Evolutionary conservation across 2,329 filamentous ascomycete genomes (phyloP), one percentile per base, ranked within the genome.

Genomic region (Cytospora piceae): DNA sequence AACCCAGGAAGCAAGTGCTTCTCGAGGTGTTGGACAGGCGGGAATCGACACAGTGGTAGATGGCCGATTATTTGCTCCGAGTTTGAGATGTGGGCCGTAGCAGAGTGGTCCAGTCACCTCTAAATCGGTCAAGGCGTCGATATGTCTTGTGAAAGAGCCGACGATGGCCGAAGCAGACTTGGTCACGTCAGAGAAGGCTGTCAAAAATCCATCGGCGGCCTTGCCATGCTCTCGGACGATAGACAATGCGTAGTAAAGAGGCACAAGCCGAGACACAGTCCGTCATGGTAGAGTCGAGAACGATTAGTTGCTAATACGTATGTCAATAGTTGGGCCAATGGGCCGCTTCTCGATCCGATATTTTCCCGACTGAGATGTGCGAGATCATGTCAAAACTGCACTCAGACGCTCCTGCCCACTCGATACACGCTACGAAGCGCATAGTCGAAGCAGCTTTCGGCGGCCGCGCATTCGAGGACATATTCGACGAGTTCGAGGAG

Each of bases 401-500:
- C 78, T 97, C 95, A 1, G 88, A 98, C 75, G 94, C 95, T 0
- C 94, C 94, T 0, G 94, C 95, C 2, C 95, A 99, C 77, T 93
- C 94, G 0, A 81, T 99, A 61, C 83, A 86, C 58, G 84, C 87
- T 29, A 97, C 95, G 0, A 93, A 92, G 75, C 82, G 82, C 69
- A 98, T 88, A 3, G 89, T 99, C 31, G 85, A 88, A 70, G 86
- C 87, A 42, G 94, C 95, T 0, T 99, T 99, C 74, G 87, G 88
- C 65, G 92, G 91, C 1, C 85, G 91, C 63, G 72, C 78, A 0
- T 97, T 99, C 70, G 88, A 94, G 15, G 92, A 96, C 6, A 97
- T 99, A 67, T 99, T 99, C 72, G 92, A 96, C 34, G 95, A 98
- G 75, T 99, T 99, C 71, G 85, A 97, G 32, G 92, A 96, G 77